Percentiles rank a stretch among this genome's conserved stretches.
phyloP scores from a whole-genome alignment of 768 basidiomycete species.

The Podaxis rugospora region DNA sequence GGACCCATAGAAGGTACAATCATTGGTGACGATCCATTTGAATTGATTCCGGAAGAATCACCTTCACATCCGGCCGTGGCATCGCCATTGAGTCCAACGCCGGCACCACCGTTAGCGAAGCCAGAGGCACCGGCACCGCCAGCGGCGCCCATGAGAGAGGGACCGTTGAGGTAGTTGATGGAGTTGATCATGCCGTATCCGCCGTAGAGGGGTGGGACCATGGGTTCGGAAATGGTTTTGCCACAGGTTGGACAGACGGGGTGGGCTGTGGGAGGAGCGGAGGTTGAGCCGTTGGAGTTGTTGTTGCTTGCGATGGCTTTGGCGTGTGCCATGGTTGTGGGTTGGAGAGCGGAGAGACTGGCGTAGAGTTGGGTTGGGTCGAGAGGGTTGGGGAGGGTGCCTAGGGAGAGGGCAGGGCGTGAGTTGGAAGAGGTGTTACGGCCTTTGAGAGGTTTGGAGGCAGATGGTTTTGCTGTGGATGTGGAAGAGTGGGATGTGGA shows the following conservation, averaged over 20 bases:
- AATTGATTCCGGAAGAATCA: conserved; percentile 30
- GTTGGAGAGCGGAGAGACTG: not conserved
- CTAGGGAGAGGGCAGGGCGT: conserved; percentile 21
- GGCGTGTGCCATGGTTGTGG: conserved; percentile 13
- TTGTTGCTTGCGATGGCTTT: not conserved
- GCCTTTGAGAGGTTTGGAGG: not conserved
- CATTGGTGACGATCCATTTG: conserved; percentile 40
- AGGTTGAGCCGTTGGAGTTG: conserved; percentile 23
- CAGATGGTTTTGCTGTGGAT: not conserved
- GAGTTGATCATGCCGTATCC: conserved; percentile 1
- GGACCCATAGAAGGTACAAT: conserved; percentile 45
- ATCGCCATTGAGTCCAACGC: not conserved
- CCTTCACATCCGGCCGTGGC: not conserved
- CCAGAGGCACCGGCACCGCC: not conserved
- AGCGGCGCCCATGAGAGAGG: not conserved
- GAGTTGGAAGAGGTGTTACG: conserved; percentile 3
- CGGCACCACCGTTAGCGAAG: not conserved
- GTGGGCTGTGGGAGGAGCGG: conserved; percentile 43
- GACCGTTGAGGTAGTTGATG: not conserved
- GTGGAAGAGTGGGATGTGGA: not conserved
- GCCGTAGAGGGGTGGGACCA: conserved; percentile 27
- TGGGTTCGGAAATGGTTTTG: conserved; percentile 40
- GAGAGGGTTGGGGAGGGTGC: conserved; percentile 22
- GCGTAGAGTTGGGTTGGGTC: conserved; percentile 1
- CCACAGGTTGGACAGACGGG: conserved; percentile 54